These are phyloP conservation scores for Pleodorina starrii DNA, from an alignment of 139 green algal genomes.

Conservation along the genomic window DNA sequence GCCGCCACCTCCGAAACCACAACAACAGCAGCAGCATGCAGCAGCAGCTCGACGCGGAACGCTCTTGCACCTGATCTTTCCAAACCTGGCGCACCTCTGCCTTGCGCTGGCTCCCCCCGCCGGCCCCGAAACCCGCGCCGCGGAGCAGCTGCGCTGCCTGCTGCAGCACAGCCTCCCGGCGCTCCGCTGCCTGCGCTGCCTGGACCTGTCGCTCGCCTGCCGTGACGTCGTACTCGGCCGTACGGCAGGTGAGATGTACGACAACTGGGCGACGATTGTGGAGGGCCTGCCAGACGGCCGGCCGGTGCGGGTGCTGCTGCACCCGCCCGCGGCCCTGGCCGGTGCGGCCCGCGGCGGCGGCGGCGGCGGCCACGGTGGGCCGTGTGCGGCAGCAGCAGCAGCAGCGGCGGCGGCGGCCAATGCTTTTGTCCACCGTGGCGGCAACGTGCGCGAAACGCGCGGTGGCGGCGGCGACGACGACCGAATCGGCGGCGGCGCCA, in stretches of 20 bases:
- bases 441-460: not conserved
- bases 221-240: slow-evolving; percentile 22
- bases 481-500: not conserved
- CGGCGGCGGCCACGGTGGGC: not conserved
- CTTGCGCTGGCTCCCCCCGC: not conserved
- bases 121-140: not conserved
- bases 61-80: slow-evolving; percentile 12
- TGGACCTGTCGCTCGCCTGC: slow-evolving; percentile 16
- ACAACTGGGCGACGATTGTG: not conserved
- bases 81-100: slow-evolving; percentile 25
- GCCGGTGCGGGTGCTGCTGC: slow-evolving; percentile 37
- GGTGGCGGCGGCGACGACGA: not conserved
- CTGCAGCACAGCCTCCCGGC: slow-evolving; percentile 6
- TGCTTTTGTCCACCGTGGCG: too few species aligned
- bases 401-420: not conserved
- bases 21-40: not conserved
- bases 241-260: not conserved
- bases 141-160: slow-evolving; percentile 7
- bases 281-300: slow-evolving; percentile 1
- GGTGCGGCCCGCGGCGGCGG: not conserved
- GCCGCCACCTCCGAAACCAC: too few species aligned
- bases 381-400: not conserved
- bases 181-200: slow-evolving; percentile 27
- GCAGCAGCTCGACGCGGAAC: not conserved
- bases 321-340: slow-evolving; percentile 1